Base-by-base conservation (phyloP, 75 land plant genomes). In the Adiantum capillusveneris region DNA sequence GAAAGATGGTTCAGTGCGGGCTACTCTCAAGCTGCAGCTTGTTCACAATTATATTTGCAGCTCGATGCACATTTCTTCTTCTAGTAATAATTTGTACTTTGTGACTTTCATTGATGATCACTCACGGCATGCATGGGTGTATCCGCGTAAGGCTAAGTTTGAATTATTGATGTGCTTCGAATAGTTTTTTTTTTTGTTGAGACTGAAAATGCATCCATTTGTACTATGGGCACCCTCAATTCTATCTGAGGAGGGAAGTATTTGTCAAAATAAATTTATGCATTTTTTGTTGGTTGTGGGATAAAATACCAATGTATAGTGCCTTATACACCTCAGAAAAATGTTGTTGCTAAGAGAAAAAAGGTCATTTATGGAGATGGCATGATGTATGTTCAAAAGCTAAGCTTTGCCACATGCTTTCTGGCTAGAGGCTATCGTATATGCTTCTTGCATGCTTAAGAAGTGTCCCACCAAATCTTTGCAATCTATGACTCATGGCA, bases 21-120 rank as follows among this genome's bases (percentile, higher is more conserved):
- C 49, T 20, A 46, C 21, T 46, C 21, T 2, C 17, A 46, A 46
- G 14, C 3, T 20, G 21, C 21, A 46, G 14, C 49, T 46, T 46
- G 17, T 7, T n/a, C 49, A 46, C 14, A 17, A 14, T 46, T 5
- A 46, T 46, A 14, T 46, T 5, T 46, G 14, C 14, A 17, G 17
- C 14, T 14, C 49, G 2, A 46, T 46, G 49, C 49, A 46, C 5
- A 46, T 14, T 6, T 14, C 2, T n/a, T 46, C 49, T 46, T 46
- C 14, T 20, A 17, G 21, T 6, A 46, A 46, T 17, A 6, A 46
- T 14, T 17, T n/a, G 2, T 46, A 46, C 49, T 46, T 46, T 20
- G 21, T 46, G 49, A 46, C 49, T 46, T 46, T 46, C 14, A 46
- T 46, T 46, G 49, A 46, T 46, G 49, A 46, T 17, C 14, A 7